Conservation (phyloP, 2,329 filamentous ascomycete genomes). For the Reticulascus tulasneorum region DNA sequence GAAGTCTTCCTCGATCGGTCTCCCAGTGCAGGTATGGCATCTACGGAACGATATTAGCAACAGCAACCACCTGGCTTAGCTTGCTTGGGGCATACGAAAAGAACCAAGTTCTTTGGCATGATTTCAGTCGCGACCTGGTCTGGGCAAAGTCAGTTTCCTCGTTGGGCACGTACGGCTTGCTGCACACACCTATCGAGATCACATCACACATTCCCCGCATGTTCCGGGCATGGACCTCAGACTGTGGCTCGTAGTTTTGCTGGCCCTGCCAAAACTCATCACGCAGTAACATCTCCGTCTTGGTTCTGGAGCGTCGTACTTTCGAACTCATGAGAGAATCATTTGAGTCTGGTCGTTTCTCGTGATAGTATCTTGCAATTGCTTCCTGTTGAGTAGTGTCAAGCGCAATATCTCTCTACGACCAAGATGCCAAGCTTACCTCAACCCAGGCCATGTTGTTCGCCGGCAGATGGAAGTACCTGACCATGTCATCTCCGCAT, state of each 20-base stretch:
- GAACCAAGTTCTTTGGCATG: slow-evolving; percentile 20
- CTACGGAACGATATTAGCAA: slow-evolving; percentile 14
- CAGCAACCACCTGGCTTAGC: not conserved
- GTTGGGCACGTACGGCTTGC: not conserved
- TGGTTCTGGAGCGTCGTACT: slow-evolving; percentile 6
- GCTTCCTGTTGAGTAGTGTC: slow-evolving; percentile 17
- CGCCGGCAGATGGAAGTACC: slow-evolving; percentile 26
- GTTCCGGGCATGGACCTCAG: slow-evolving; percentile 28
- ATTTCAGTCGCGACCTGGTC: slow-evolving; percentile 1
- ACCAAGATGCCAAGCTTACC: slow-evolving; percentile 15
- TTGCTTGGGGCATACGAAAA: slow-evolving; percentile 21
- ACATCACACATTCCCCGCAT: slow-evolving; percentile 29
- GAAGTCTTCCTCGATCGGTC: slow-evolving; percentile 19
- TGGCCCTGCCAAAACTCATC: slow-evolving; percentile 31
- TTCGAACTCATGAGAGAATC: too few relatives aligned
- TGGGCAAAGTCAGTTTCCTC: not conserved
- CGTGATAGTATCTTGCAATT: slow-evolving; percentile 23
- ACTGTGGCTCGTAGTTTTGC: slow-evolving; percentile 19
- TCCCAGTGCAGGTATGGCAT: slow-evolving; percentile 41
- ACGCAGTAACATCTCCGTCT: slow-evolving; percentile 21
- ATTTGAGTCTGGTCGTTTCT: slow-evolving; percentile 12
- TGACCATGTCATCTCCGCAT: too few relatives aligned
- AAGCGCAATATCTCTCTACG: slow-evolving; percentile 6
- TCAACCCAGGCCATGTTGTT: slow-evolving; percentile 32
- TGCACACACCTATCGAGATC: slow-evolving; percentile 22